These are phyloP conservation scores for Termitomyces sp. DNA, from an alignment of 768 basidiomycete genomes.

Conservation along the genomic window DNA sequence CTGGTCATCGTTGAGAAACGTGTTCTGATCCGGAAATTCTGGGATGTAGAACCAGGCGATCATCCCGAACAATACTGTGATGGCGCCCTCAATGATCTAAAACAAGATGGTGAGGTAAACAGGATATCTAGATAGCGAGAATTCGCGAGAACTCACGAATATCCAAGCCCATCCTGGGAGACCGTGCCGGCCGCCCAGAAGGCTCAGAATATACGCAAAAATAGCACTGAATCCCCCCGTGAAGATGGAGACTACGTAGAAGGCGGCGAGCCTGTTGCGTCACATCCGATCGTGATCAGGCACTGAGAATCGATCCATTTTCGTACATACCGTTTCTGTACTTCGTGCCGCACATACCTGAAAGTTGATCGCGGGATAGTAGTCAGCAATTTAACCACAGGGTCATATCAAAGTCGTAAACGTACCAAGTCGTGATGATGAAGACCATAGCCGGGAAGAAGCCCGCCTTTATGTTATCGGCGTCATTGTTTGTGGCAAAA, in stretches of 20 bases:
- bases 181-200: conserved; percentile 36
- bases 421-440: conserved; percentile 47
- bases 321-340: conserved; percentile 39
- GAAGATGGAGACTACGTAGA: conserved; percentile 41
- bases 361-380: not conserved
- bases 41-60: conserved; percentile 41
- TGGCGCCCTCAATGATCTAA: conserved; percentile 46
- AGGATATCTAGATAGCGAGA: not conserved
- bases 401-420: not conserved
- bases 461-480: conserved; percentile 31
- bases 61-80: conserved; percentile 42
- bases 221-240: conserved; percentile 46
- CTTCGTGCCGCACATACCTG: conserved; percentile 51
- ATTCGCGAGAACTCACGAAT: conserved; percentile 34
- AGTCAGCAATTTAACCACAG: not conserved
- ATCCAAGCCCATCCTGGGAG: conserved; percentile 52
- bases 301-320: not conserved
- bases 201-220: conserved; percentile 39
- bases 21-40: conserved; percentile 46
- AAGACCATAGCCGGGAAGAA: conserved; percentile 49
- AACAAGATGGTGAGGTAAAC: not conserved
- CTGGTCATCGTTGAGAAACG: conserved; percentile 37
- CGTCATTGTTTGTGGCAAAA: not conserved
- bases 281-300: not conserved
- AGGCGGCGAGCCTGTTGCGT: conserved; percentile 37